Conservation (phyloP, 164 flowering plant species). For the Amborella trichopoda region DNA sequence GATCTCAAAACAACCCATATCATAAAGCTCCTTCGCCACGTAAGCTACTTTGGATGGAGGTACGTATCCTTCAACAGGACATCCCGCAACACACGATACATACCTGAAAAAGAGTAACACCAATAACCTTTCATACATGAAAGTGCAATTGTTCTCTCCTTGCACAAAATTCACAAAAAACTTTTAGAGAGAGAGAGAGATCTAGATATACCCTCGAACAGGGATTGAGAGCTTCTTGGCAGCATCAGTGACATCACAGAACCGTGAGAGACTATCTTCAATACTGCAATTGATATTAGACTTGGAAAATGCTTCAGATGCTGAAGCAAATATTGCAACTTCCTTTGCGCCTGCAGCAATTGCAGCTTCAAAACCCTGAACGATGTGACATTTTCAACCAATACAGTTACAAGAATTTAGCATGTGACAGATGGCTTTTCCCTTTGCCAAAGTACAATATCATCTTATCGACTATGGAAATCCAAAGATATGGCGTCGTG, state of each 20-base stretch:
- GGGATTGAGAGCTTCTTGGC: conserved; percentile 75
- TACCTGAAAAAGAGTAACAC: conserved; percentile 33
- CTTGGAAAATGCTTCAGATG: conserved; percentile 91
- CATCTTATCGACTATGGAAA: too few species aligned
- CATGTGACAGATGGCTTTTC: too few species aligned
- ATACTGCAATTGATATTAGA: conserved; percentile 92
- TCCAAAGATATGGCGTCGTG: too few species aligned
- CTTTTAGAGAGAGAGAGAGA: too few species aligned
- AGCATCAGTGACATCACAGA: conserved; percentile 63
- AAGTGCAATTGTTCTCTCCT: too few species aligned
- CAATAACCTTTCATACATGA: too few species aligned
- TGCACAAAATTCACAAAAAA: too few species aligned
- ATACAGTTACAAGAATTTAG: too few species aligned
- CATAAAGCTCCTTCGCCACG: conserved; percentile 77
- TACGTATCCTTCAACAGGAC: conserved; percentile 86
- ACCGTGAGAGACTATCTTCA: conserved; percentile 79
- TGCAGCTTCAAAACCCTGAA: conserved; percentile 92
- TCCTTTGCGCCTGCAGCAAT: conserved; percentile 94
- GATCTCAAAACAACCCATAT: conserved; percentile 97
- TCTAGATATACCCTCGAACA: conserved; percentile 71
- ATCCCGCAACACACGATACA: conserved; percentile 87
- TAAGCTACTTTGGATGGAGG: conserved; percentile 81
- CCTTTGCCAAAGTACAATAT: too few species aligned
- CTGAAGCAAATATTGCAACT: conserved; percentile 91
- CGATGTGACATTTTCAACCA: too few species aligned